Evolutionary conservation across 129 eudicot species (phyloP).

Genomic region (Flaveria brownii): DNA sequence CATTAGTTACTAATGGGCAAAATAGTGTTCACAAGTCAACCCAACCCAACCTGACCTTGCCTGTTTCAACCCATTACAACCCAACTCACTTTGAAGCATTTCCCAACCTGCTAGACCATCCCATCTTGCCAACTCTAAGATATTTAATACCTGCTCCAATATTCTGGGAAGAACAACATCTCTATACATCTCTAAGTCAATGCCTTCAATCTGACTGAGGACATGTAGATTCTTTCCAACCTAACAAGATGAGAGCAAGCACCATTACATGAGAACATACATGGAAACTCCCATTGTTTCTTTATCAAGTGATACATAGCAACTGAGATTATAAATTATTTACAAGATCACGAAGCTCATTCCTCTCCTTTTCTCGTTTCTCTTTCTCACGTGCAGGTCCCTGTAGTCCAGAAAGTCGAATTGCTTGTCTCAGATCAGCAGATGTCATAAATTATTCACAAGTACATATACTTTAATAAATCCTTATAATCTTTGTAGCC

Average conservation of each 20-base stretch:
- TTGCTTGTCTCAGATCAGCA: slow-evolving; percentile 53
- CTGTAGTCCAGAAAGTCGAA: slow-evolving; percentile 64
- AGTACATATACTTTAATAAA: slow-evolving; percentile 43
- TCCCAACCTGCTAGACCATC: not conserved
- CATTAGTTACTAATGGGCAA: not conserved
- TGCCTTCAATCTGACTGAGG: slow-evolving; percentile 97
- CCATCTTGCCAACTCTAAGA: slow-evolving; percentile 4
- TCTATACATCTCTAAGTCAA: slow-evolving; percentile 89
- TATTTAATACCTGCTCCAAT: slow-evolving; percentile 73
- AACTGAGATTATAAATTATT: slow-evolving; percentile 30
- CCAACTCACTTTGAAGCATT: not conserved
- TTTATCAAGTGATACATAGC: slow-evolving; percentile 13
- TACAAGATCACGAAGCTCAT: slow-evolving; percentile 99
- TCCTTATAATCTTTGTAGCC: slow-evolving; percentile 38
- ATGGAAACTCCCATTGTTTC: not conserved
- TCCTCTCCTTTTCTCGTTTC: slow-evolving; percentile 92
- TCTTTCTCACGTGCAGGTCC: slow-evolving; percentile 96
- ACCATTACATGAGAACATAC: slow-evolving; percentile 32
- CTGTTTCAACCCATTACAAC: not conserved
- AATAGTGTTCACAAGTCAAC: not conserved
- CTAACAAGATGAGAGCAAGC: slow-evolving; percentile 44
- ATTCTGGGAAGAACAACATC: slow-evolving; percentile 91
- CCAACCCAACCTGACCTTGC: not conserved
- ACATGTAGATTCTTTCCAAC: slow-evolving; percentile 98
- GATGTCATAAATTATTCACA: slow-evolving; percentile 44